Evolutionary conservation across 352 stramenopile genomes (phyloP).

Genomic region (Globisporangium yorkense): DNA sequence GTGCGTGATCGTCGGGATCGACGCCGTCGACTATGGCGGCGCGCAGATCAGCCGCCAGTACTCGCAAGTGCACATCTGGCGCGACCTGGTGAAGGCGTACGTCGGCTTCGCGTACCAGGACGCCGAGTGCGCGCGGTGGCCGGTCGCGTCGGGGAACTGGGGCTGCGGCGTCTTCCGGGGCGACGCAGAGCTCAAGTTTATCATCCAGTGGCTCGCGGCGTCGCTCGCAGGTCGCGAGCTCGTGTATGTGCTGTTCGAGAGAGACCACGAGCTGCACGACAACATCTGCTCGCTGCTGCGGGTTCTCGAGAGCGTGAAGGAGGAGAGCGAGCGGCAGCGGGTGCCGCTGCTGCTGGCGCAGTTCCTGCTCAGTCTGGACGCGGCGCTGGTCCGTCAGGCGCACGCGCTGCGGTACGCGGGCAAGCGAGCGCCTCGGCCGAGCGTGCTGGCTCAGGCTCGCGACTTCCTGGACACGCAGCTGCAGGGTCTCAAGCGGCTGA

Average conservation of each 20-base stretch:
- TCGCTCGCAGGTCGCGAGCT: slow-evolving; percentile 40
- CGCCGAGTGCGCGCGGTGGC: slow-evolving; percentile 21
- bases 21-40: slow-evolving; percentile 57
- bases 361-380: slow-evolving; percentile 9
- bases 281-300: slow-evolving; percentile 26
- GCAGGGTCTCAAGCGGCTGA: slow-evolving; percentile 7
- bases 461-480: slow-evolving; percentile 9
- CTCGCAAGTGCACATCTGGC: slow-evolving; percentile 34
- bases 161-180: slow-evolving; percentile 75
- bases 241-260: slow-evolving; percentile 58
- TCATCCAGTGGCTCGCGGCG: slow-evolving; percentile 78
- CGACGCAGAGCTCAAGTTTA: slow-evolving; percentile 70
- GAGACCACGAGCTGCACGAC: slow-evolving; percentile 29
- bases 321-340: slow-evolving; percentile 3
- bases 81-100: slow-evolving; percentile 66
- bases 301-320: slow-evolving; percentile 1
- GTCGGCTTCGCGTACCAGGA: slow-evolving; percentile 53
- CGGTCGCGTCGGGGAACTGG: slow-evolving; percentile 76
- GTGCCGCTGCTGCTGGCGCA: slow-evolving; percentile 6
- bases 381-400: not conserved
- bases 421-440: slow-evolving; percentile 6
- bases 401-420: slow-evolving; percentile 2
- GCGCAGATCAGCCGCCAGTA: slow-evolving; percentile 37
- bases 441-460: slow-evolving; percentile 7
- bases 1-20: slow-evolving; percentile 68